Conservation (phyloP, 176 grass and related monocot species). For the barley (Hordeum vulgare) region MorexV3_pseudomolecules_assembly NC_058520.1:579596714-579597213, state of each 20-base stretch:
- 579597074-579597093: neutral
- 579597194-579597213: neutral
- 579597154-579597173: neutral
- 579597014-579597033: slow-evolving; percentile 13
- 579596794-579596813: neutral
- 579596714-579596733: neutral
- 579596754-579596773: neutral
- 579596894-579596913: neutral
- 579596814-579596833: neutral
- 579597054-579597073: neutral
- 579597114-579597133: neutral
- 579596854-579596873: neutral
- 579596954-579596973: slow-evolving; percentile 63
- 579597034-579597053: neutral
- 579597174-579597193: neutral
- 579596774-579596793: neutral
- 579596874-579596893: neutral
- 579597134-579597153: neutral
- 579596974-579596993: neutral
- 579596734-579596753: neutral
- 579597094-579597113: neutral
- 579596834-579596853: neutral
- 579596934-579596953: neutral
- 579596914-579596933: neutral
- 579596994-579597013: slow-evolving; percentile 21